A percentile compares a stretch with the other conserved stretches of the same genome.
Evolutionary conservation across 805 yeast genomes (phyloP).

Genomic region (Candida argentea): DNA sequence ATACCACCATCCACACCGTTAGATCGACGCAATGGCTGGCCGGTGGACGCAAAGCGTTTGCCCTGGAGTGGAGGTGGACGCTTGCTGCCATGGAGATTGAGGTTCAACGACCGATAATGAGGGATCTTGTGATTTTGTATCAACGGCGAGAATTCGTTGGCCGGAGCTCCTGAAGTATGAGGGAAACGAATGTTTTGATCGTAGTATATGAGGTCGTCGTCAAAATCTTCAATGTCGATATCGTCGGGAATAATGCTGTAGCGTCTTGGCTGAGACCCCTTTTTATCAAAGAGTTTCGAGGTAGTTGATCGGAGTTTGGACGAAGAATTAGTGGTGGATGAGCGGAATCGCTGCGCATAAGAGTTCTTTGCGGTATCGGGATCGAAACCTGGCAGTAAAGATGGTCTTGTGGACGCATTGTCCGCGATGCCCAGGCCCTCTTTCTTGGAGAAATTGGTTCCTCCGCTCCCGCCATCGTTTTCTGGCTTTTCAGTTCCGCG

Average conservation of each 20-base stretch:
- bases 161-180: constrained; percentile 13
- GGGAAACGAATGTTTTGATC: constrained; percentile 33
- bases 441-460: not conserved
- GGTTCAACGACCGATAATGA: constrained; percentile 31
- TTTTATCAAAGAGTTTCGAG: constrained; percentile 61
- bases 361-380: too few relatives aligned
- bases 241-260: constrained; percentile 66
- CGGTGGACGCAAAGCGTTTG: constrained; percentile 29
- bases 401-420: not conserved
- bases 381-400: constrained; percentile 1
- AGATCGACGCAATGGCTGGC: constrained; percentile 13
- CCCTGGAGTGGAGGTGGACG: constrained; percentile 13
- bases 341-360: too few relatives aligned
- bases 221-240: constrained; percentile 43
- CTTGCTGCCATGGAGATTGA: constrained; percentile 16
- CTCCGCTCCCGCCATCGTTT: constrained; percentile 1
- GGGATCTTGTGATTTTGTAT: constrained; percentile 20
- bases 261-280: constrained; percentile 61
- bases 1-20: constrained; percentile 4
- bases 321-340: too few relatives aligned
- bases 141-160: constrained; percentile 24
- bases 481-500: constrained; percentile 2
- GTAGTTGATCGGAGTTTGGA: constrained; percentile 56
- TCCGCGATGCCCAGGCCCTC: not conserved
- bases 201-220: constrained; percentile 41